Conservation (phyloP, 23 red algal species). For the Gracilaria domingensis region DNA sequence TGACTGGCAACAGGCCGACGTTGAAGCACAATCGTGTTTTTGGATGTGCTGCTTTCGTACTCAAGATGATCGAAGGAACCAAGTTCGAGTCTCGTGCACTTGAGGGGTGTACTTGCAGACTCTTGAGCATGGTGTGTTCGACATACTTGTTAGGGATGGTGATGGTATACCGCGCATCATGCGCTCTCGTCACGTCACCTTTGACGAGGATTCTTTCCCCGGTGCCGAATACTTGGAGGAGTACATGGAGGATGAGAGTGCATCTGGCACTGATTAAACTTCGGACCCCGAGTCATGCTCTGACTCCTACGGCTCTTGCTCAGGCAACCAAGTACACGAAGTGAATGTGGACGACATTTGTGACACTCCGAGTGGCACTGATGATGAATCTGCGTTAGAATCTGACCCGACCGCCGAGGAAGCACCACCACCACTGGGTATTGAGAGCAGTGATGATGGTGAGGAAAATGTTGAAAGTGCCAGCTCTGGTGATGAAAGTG, state of each 20-base stretch:
- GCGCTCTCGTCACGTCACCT: neutral
- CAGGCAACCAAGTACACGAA: too few species aligned
- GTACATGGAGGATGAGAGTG: neutral
- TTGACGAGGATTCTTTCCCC: neutral
- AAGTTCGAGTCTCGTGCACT: slow-evolving; percentile 4
- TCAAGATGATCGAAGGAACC: neutral
- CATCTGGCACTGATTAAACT: neutral
- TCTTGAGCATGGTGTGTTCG: neutral
- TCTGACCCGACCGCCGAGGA: neutral
- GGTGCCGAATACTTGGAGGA: neutral
- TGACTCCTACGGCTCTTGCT: neutral
- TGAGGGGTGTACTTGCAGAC: neutral
- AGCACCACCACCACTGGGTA: neutral
- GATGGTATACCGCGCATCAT: neutral
- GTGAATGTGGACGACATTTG: neutral
- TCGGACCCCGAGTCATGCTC: neutral
- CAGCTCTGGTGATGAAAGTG: neutral
- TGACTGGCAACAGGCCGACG: neutral
- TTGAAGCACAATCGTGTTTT: neutral
- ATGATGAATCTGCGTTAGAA: too few species aligned
- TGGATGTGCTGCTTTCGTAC: neutral
- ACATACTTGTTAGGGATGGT: neutral
- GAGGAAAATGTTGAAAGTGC: neutral
- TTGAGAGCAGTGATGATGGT: neutral
- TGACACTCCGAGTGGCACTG: neutral